Percentiles rank a stretch among this genome's conserved stretches.
phyloP scores from a whole-genome alignment of 2,329 filamentous ascomycete genomes.

The Diaporthe eres region DNA sequence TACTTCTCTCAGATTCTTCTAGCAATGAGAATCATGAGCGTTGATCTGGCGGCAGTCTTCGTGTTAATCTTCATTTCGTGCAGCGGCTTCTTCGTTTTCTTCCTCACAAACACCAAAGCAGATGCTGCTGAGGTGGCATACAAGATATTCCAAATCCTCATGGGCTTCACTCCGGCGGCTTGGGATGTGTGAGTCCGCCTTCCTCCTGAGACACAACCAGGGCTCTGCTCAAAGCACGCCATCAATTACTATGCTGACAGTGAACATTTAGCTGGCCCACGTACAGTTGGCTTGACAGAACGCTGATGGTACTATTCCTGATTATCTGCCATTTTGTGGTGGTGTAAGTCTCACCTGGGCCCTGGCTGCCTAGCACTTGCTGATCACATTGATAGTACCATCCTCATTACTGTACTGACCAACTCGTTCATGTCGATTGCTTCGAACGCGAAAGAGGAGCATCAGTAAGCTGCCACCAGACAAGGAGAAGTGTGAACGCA shows the following conservation, averaged over 20 bases:
- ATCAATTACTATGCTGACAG: conserved; percentile 7
- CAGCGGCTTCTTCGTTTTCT: conserved; percentile 96
- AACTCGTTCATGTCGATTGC: conserved; percentile 97
- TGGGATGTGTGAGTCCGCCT: conserved; percentile 80
- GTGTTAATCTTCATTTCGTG: conserved; percentile 88
- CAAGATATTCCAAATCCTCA: conserved; percentile 91
- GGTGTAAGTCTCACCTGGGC: conserved; percentile 65
- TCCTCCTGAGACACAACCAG: background rate
- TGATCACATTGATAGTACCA: conserved; percentile 68
- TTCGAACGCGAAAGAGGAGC: conserved; percentile 93
- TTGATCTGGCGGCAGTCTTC: conserved; percentile 88
- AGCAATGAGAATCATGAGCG: conserved; percentile 93
- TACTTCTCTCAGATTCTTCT: conserved; percentile 97
- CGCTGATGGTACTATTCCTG: conserved; percentile 84
- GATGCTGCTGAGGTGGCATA: conserved; percentile 85
- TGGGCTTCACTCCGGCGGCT: conserved; percentile 95
- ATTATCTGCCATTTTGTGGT: conserved; percentile 97
- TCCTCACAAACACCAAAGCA: conserved; percentile 81
- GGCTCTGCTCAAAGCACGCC: too few relatives aligned
- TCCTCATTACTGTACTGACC: conserved; percentile 94
- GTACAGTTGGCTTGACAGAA: conserved; percentile 84
- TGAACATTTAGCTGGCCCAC: conserved; percentile 68
- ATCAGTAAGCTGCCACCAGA: conserved; percentile 66
- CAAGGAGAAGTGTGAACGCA: background rate
- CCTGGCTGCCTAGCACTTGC: background rate